These are phyloP conservation scores for Vicia sativa DNA, from an alignment of 306 rosid genomes.

Conservation along the genomic window DNA sequence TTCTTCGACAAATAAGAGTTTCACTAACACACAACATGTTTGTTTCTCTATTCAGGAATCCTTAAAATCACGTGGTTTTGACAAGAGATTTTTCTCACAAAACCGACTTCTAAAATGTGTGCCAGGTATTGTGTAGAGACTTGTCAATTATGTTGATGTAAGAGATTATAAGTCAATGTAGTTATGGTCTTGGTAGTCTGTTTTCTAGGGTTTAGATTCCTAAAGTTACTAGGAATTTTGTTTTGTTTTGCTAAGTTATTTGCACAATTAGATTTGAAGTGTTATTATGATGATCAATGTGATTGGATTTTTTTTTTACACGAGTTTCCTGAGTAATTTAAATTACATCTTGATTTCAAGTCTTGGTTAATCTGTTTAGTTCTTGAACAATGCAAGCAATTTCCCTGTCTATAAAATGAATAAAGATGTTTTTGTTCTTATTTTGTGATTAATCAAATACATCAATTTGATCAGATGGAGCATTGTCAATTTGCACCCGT, in stretches of 20 bases:
- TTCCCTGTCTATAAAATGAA: not conserved
- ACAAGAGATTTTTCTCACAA: not conserved
- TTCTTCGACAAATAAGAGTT: not conserved
- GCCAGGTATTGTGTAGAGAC: not conserved
- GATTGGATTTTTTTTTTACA: not conserved
- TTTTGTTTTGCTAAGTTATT: not conserved
- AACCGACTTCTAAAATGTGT: not conserved
- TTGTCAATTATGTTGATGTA: not conserved
- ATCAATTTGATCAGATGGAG: too few species aligned
- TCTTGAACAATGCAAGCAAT: not conserved
- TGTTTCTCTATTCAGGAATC: conserved; percentile 1
- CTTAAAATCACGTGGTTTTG: not conserved
- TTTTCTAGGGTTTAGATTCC: conserved; percentile 13
- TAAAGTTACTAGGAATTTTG: not conserved
- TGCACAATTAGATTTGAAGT: not conserved
- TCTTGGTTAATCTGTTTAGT: not conserved
- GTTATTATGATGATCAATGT: not conserved
- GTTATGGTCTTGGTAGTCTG: conserved; percentile 1
- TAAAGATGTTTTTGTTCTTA: too few species aligned
- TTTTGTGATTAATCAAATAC: too few species aligned
- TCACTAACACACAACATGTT: not conserved
- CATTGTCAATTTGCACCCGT: too few species aligned
- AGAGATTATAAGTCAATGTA: conserved; percentile 4
- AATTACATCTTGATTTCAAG: not conserved
- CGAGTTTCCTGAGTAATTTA: too few species aligned